phyloP scores from a whole-genome alignment of 2,329 filamentous ascomycete genomes.

The Ophiostoma perfectum region DNA sequence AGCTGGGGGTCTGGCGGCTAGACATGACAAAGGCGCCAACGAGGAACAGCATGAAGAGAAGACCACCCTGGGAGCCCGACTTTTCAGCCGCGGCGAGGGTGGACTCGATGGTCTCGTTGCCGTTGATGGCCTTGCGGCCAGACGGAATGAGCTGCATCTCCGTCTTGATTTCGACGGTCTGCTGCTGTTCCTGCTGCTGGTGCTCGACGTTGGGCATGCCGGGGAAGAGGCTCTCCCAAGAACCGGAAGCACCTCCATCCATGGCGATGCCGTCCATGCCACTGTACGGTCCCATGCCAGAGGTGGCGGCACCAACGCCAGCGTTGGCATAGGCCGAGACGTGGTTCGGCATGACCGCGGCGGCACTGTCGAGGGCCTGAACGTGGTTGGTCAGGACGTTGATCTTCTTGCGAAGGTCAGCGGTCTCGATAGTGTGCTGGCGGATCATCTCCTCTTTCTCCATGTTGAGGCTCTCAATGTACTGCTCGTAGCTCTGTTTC shows the following conservation, averaged over 20 bases:
- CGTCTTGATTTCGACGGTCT: conserved; percentile 49
- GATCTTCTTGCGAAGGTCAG: conserved; percentile 88
- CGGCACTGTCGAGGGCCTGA: conserved; percentile 62
- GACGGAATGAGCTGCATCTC: conserved; percentile 47
- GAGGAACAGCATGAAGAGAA: conserved; percentile 92
- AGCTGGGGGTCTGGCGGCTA: conserved; percentile 66
- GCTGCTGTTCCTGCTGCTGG: conserved; percentile 21
- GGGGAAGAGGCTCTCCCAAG: conserved; percentile 76
- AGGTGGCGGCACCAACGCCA: conserved; percentile 13
- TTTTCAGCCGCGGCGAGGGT: conserved; percentile 51
- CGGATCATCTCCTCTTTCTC: conserved; percentile 92
- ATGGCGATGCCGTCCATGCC: conserved; percentile 82
- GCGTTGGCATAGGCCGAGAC: conserved; percentile 45
- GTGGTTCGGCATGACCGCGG: conserved; percentile 32
- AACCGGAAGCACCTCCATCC: conserved; percentile 49
- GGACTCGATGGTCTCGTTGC: conserved; percentile 50
- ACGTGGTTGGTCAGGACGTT: conserved; percentile 70
- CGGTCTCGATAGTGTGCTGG: conserved; percentile 81
- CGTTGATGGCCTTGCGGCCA: conserved; percentile 29
- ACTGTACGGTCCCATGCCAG: conserved; percentile 56
- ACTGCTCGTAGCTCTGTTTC: conserved; percentile 67
- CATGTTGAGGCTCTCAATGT: conserved; percentile 68
- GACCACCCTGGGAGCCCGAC: conserved; percentile 67
- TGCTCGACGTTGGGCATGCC: conserved; percentile 59
- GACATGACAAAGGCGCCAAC: conserved; percentile 95